phyloP scores from a whole-genome alignment of 768 basidiomycete species.

The Serendipita sp. region DNA sequence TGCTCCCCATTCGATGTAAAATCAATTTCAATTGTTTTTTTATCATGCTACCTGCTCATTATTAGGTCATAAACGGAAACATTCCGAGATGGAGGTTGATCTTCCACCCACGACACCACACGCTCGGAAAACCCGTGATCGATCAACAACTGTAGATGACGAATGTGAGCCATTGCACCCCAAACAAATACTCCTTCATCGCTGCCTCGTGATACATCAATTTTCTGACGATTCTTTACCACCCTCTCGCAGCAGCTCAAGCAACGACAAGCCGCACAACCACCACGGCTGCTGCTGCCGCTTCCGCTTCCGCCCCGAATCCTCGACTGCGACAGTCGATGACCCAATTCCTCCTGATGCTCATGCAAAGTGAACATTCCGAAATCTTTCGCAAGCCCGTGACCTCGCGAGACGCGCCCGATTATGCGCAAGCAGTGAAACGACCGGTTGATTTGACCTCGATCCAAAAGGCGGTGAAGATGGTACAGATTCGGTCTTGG shows the following conservation, averaged over 20 bases:
- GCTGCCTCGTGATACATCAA: too few species aligned
- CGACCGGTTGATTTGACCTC: background rate
- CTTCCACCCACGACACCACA: background rate
- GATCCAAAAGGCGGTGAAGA: background rate
- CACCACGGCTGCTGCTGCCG: background rate
- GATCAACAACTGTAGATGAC: conserved; percentile 1
- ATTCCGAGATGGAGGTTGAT: conserved; percentile 4
- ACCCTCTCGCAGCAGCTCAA: background rate
- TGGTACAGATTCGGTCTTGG: background rate
- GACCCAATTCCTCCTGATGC: background rate
- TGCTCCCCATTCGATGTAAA: background rate
- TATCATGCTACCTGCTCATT: background rate
- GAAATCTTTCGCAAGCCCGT: background rate
- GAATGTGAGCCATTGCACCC: background rate
- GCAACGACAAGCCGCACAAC: background rate
- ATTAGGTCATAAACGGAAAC: conserved; percentile 1
- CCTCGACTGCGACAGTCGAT: background rate
- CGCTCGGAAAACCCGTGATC: background rate
- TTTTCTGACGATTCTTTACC: background rate
- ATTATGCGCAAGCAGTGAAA: background rate
- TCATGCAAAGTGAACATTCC: background rate
- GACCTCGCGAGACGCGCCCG: background rate
- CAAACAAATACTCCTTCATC: too few species aligned
- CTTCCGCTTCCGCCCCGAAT: background rate
- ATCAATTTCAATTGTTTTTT: background rate